Evolutionary conservation across 768 basidiomycete genomes (phyloP).

Genomic region (Suillus ampliporus): DNA sequence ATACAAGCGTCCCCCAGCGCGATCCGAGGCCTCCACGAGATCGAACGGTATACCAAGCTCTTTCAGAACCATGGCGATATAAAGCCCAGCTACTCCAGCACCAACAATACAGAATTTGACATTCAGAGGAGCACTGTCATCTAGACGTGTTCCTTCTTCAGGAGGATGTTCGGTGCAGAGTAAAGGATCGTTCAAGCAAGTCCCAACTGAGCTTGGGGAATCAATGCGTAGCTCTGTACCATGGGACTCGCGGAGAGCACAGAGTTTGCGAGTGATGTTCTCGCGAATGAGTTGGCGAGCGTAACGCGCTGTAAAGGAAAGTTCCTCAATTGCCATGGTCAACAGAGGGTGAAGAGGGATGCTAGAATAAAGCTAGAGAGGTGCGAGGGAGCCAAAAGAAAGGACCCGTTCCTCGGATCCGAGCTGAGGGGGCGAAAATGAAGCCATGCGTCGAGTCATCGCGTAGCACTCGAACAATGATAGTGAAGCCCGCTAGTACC

Average conservation of each 20-base stretch:
- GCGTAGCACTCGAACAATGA: no score
- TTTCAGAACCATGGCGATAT: constrained; percentile 27
- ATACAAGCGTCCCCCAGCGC: constrained; percentile 26
- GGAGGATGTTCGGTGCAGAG: background rate
- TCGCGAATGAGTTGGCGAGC: constrained; percentile 1
- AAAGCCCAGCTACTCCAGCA: constrained; percentile 24
- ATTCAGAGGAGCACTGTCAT: background rate
- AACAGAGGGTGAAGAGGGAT: background rate
- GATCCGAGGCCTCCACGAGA: constrained; percentile 22
- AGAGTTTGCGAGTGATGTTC: background rate
- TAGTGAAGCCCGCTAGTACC: no score
- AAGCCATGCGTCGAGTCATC: background rate
- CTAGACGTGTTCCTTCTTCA: background rate
- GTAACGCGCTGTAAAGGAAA: background rate
- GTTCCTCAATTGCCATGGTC: background rate
- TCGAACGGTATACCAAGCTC: constrained; percentile 24
- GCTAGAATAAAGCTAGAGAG: background rate
- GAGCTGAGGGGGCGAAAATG: background rate
- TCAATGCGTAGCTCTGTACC: no score
- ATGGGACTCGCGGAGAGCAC: background rate
- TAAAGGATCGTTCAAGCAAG: background rate
- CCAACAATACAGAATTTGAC: constrained; percentile 20
- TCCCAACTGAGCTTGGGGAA: background rate
- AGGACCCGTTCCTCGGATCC: background rate
- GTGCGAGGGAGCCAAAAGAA: background rate